phyloP scores from a whole-genome alignment of 805 yeast genomes.

The Brettanomyces sp. region DNA sequence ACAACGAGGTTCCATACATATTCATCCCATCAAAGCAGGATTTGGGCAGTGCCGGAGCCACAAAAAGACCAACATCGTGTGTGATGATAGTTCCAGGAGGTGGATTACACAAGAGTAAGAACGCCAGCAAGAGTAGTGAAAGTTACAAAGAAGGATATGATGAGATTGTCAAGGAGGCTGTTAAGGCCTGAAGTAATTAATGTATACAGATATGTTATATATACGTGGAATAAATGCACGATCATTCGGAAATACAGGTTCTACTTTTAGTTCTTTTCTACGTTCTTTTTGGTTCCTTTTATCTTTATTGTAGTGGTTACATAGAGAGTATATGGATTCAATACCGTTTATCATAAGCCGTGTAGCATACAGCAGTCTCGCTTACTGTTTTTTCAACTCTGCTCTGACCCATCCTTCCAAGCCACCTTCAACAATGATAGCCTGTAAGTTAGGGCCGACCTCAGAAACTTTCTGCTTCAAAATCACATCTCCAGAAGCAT shows the following conservation, averaged over 20 bases:
- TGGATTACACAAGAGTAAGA: conserved; percentile 55
- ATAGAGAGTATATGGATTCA: too few species aligned
- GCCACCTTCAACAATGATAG: conserved; percentile 94
- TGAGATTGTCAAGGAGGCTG: conserved; percentile 78
- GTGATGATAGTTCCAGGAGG: conserved; percentile 97
- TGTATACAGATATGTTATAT: background rate
- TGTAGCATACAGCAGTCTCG: conserved; percentile 4
- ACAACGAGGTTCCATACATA: conserved; percentile 78
- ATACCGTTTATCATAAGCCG: background rate
- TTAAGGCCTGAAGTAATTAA: background rate
- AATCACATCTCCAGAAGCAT: conserved; percentile 50
- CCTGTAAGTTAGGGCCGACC: conserved; percentile 90
- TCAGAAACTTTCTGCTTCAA: conserved; percentile 89
- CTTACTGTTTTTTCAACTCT: conserved; percentile 32
- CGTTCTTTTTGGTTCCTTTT: background rate
- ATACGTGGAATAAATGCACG: background rate
- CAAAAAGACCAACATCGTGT: conserved; percentile 97
- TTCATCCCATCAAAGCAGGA: conserved; percentile 97
- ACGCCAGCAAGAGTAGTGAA: conserved; percentile 59
- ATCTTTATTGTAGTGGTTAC: background rate
- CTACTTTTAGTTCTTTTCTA: background rate
- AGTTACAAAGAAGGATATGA: conserved; percentile 91
- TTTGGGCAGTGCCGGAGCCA: conserved; percentile 97
- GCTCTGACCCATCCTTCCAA: conserved; percentile 96
- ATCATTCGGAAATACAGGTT: background rate